Conservation (phyloP, 1,284 basidiomycete genomes). For the Ceratorhiza oryzae-sativae region DNA sequence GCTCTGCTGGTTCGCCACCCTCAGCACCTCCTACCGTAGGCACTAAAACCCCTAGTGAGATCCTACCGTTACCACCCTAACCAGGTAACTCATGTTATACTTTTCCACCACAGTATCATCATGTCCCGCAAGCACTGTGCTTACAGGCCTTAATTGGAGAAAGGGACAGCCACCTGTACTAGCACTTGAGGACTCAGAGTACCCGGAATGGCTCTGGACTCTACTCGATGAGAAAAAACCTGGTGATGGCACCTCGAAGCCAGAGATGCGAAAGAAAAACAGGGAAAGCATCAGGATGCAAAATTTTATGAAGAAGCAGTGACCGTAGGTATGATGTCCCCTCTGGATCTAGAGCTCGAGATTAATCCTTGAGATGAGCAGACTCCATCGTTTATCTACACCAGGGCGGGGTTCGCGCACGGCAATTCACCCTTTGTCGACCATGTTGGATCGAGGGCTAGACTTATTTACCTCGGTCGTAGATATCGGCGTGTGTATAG, state of each 20-base stretch:
- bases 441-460: too few species aligned
- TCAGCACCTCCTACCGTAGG: neutral
- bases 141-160: constrained; percentile 80
- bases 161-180: constrained; percentile 84
- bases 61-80: too few species aligned
- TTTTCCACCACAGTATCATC: constrained; percentile 45
- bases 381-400: neutral
- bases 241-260: constrained; percentile 75
- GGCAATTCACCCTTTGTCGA: too few species aligned
- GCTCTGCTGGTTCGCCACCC: neutral
- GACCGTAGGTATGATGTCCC: constrained; percentile 39
- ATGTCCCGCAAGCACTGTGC: constrained; percentile 72
- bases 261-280: constrained; percentile 66
- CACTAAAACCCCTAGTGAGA: neutral
- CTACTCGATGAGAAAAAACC: constrained; percentile 60
- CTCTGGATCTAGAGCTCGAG: neutral
- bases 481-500: too few species aligned
- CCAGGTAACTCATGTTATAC: neutral
- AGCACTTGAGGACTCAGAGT: constrained; percentile 82
- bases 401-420: neutral
- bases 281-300: constrained; percentile 71
- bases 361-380: neutral
- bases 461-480: too few species aligned
- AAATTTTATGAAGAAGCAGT: constrained; percentile 81
- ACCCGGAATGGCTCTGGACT: constrained; percentile 91